A percentile compares a stretch with the other conserved stretches of the same genome.
Conservation (phyloP, 495 filamentous ascomycete species). For the Darksidea phi region DNA sequence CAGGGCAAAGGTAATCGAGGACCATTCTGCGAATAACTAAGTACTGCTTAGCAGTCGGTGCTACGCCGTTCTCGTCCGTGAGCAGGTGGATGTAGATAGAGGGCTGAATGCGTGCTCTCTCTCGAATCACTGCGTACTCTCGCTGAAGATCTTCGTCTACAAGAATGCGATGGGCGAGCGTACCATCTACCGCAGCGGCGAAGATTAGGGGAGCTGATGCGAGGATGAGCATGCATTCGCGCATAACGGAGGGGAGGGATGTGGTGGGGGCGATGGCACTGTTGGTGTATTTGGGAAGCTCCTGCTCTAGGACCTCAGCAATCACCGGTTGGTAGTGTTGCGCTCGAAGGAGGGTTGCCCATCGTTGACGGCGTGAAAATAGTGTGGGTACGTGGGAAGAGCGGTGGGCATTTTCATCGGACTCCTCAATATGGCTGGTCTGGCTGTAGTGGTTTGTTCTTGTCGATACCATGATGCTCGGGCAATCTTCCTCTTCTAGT, state of each 20-base stretch:
- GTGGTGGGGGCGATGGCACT: conserved; percentile 5
- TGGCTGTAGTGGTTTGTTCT: too few species aligned
- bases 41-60: conserved; percentile 21
- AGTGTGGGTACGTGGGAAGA: background rate
- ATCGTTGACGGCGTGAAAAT: background rate
- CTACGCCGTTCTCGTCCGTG: conserved; percentile 5
- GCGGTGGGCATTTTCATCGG: too few species aligned
- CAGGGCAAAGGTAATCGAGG: conserved; percentile 2
- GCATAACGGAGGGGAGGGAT: conserved; percentile 3
- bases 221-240: conserved; percentile 27
- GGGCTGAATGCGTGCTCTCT: conserved; percentile 14
- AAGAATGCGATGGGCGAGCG: conserved; percentile 1
- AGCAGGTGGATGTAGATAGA: conserved; percentile 30
- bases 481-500: too few species aligned
- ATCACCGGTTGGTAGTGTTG: background rate
- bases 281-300: conserved; percentile 14
- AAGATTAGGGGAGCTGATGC: conserved; percentile 15
- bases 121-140: conserved; percentile 9
- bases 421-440: too few species aligned
- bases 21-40: conserved; percentile 5
- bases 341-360: background rate
- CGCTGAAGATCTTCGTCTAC: conserved; percentile 1
- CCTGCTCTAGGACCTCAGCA: background rate
- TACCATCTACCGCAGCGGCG: conserved; percentile 15
- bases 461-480: background rate